Conservation (phyloP, 2,329 filamentous ascomycete species). For the Dactylellina parvicollis region DNA sequence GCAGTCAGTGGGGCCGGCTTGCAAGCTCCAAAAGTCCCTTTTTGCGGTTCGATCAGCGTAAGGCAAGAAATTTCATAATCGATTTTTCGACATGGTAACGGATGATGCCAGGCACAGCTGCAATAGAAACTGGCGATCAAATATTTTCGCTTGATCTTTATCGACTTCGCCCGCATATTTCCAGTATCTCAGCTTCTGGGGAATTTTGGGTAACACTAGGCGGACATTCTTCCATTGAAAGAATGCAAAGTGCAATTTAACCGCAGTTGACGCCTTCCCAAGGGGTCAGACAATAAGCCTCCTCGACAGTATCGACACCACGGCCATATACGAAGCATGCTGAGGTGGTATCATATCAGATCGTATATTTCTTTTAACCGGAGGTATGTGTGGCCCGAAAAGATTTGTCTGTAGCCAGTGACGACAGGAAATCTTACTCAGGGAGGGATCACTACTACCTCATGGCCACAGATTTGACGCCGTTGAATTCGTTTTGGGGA, state of each 20-base stretch:
- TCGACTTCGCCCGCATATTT: constrained; percentile 50
- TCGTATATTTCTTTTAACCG: constrained; percentile 40
- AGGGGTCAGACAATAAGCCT: constrained; percentile 18
- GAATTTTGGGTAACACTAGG: constrained; percentile 42
- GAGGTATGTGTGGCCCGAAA: constrained; percentile 40
- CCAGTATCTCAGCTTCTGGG: constrained; percentile 18
- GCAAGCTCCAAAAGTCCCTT: background rate
- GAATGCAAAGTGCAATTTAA: constrained; percentile 52
- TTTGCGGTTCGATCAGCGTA: constrained; percentile 45
- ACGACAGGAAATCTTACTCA: constrained; percentile 40
- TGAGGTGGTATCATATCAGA: constrained; percentile 24
- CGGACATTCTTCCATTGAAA: constrained; percentile 48
- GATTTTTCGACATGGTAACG: constrained; percentile 25
- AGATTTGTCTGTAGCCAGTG: constrained; percentile 28
- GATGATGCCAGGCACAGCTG: constrained; percentile 41
- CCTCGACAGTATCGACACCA: constrained; percentile 36
- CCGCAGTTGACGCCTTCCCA: constrained; percentile 46
- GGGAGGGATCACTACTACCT: constrained; percentile 28
- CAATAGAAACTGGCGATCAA: constrained; percentile 50
- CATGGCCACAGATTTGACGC: constrained; percentile 40
- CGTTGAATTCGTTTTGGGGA: constrained; percentile 31
- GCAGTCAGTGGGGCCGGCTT: constrained; percentile 13
- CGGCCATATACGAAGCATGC: constrained; percentile 12
- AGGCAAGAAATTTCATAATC: constrained; percentile 36
- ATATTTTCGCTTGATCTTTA: constrained; percentile 51